phyloP scores from a whole-genome alignment of 129 eudicot species.

The Saposhnikovia divaricata region DNA sequence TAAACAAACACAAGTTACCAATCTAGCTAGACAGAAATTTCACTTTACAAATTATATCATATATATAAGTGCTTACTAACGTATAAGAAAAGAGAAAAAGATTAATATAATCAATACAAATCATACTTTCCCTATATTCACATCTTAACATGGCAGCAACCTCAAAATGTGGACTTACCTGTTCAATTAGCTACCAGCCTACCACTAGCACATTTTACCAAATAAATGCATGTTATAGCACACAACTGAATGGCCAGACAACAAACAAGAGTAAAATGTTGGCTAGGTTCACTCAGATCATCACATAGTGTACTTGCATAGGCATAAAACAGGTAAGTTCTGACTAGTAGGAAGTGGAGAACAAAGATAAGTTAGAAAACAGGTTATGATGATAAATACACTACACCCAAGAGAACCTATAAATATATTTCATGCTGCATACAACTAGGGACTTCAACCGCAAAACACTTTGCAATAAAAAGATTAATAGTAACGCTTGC shows the following conservation, averaged over 20 bases:
- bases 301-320: background rate
- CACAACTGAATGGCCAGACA: background rate
- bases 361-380: background rate
- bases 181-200: background rate
- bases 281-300: constrained; percentile 1
- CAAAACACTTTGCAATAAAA: background rate
- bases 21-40: background rate
- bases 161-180: background rate
- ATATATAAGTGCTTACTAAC: background rate
- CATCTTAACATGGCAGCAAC: background rate
- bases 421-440: background rate
- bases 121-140: background rate
- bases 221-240: background rate
- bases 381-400: background rate
- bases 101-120: background rate
- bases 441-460: background rate
- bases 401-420: background rate
- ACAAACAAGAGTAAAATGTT: background rate
- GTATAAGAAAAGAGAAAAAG: background rate
- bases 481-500: background rate
- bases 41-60: background rate
- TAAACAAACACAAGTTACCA: background rate
- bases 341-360: background rate
- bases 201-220: background rate
- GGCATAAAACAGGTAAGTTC: background rate